Base-by-base conservation (phyloP, 306 rosid genomes). In the Cicer judaicum region DNA sequence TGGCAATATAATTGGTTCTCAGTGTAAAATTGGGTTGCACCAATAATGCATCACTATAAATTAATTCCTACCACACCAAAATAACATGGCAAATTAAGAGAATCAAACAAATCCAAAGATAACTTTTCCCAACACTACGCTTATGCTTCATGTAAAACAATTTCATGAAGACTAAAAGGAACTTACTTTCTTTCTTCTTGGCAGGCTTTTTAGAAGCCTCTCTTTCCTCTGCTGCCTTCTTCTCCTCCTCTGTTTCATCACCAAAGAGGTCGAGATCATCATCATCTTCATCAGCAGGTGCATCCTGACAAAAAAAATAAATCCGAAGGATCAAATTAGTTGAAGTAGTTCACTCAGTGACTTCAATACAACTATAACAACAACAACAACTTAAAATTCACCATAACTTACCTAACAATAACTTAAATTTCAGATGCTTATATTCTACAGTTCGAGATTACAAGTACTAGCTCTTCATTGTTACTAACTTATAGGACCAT, bases 251-350 rank as follows among this genome's bases (percentile, higher is more conserved):
- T 2, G 98, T 92, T 83, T 92, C 98, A 57, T 92, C 96, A 42
- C 94, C 98, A 19, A 92, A 92, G 84, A 92, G 98, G 70, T 88
- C 98, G 16, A 92, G 82, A 81, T 92, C 98, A 38, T 92, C 97
- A 70, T 88, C 96, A 10, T 84, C 92, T 5, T 81, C 76, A 11
- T 43, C 92, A 4, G 80, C 91, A 40, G 87, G 62, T 34, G 88
- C 92, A 70, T 18, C 95, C 97, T 89, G 80, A 47, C 16, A 67
- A 62, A 62, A 67, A 62, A 62, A 16, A 16, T 14, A 42, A 9
- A 50, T 60, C 16, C 54, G 7, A 71, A 36, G 5, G 21, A 76
- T 55, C 41, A 47, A 44, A 36, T 77, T 43, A 78, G 67, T 1
- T 48, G 38, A 72, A 41, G 6, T 8, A 80, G 64, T 48, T 21